phyloP scores from a whole-genome alignment of 2,329 filamentous ascomycete genomes.

The Fusarium sp. region DNA sequence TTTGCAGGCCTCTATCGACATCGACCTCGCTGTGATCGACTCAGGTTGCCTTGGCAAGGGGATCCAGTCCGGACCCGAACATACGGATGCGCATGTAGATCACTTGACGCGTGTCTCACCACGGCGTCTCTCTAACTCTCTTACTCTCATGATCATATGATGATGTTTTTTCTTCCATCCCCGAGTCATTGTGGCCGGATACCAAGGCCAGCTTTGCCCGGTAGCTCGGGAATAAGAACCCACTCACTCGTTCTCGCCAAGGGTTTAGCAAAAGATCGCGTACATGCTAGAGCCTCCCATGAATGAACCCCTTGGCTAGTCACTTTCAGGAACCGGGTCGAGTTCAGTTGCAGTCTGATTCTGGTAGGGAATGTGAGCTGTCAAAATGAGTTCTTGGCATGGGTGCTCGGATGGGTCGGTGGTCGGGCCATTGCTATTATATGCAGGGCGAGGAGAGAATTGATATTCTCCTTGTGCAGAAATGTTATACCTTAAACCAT shows the following conservation, averaged over 20 bases:
- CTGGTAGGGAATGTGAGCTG: not conserved
- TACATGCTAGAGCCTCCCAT: not conserved
- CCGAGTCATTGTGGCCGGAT: not conserved
- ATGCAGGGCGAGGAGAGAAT: not conserved
- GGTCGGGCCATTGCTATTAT: not conserved
- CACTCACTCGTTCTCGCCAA: slow-evolving; percentile 5
- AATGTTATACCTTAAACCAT: slow-evolving; percentile 16
- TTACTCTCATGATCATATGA: not conserved
- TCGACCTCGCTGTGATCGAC: not conserved
- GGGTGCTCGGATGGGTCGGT: not conserved
- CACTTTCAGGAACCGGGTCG: not conserved
- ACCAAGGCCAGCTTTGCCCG: not conserved
- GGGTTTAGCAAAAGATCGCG: not conserved
- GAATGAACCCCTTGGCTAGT: not conserved
- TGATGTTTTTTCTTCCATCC: not conserved
- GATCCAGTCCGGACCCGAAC: too few relatives aligned
- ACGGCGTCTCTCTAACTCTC: not conserved
- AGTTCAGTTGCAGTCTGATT: not conserved
- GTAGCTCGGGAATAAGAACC: slow-evolving; percentile 9
- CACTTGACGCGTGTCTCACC: not conserved
- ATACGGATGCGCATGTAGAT: not conserved
- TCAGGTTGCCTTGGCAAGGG: not conserved
- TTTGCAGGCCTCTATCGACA: not conserved
- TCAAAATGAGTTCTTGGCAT: slow-evolving; percentile 6
- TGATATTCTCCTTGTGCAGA: slow-evolving; percentile 1